Evolutionary conservation across 2,329 filamentous ascomycete species (phyloP), one percentile per base, ranked within the genome.

Genomic region (Alternaria incomplexa): DNA sequence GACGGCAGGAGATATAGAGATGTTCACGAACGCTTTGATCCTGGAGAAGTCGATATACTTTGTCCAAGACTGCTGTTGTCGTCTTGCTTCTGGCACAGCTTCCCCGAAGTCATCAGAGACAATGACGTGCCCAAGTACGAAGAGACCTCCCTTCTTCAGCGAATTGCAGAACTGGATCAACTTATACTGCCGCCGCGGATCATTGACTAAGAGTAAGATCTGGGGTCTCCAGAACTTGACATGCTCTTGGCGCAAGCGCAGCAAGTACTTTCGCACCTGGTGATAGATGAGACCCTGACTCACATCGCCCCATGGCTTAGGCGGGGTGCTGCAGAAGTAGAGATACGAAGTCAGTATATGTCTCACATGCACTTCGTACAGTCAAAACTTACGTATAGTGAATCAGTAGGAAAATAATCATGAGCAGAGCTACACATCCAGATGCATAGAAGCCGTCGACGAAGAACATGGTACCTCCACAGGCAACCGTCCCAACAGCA

Each of bases 141-240:
- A 97, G 1, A 97, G 79, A 0, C 89, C 90, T 0, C 93, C 93
- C 73, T 97, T 97, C 77, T 97, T 97, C 77, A 97, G 82, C 0
- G 92, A 93, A 77, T 97, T 97, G 80, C 93, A 97, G 70, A 97
- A 97, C 62, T 94, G 92, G 3, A 97, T 95, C 44, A 97, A 85
- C 45, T 92, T 90, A 56, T 91, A 93, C 75, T 96, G 92, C 6
- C 86, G 87, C n/a, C 93, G 86, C 5, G 93, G 91, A 71, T 96
- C 88, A 74, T 95, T 96, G 67, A 96, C 88, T 56, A 97, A 87
- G 0, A 97, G 84, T 51, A 97, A 87, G 46, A 97, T 94, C 68
- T 96, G 93, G 0, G 93, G 93, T 55, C 93, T 86, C 93, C 93
- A 97, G 77, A 96, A 97, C 74, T 97, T 97, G 79, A 97, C 93